phyloP scores from a whole-genome alignment of 2,329 filamentous ascomycete genomes.

The Aspergillus pseudotamarii region DNA sequence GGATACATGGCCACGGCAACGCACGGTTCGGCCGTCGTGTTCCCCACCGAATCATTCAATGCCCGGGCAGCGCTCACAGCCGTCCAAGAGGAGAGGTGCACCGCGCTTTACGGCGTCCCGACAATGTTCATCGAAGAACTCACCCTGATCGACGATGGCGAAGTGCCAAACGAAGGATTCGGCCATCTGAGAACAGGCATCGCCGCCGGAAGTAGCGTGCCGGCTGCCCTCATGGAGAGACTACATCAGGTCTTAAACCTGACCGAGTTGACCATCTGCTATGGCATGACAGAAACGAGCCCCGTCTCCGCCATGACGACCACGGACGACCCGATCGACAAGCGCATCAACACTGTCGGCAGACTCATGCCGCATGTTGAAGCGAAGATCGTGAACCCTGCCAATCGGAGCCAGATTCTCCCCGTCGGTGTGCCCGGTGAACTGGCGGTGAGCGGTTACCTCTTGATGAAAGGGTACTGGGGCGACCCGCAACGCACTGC shows the following conservation, averaged over 20 bases:
- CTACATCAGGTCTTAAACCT: conserved; percentile 76
- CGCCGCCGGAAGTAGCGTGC: conserved; percentile 83
- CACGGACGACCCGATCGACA: conserved; percentile 72
- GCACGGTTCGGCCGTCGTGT: conserved; percentile 76
- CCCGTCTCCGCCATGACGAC: conserved; percentile 74
- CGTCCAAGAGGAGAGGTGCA: conserved; percentile 65
- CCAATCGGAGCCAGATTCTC: conserved; percentile 62
- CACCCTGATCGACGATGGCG: conserved; percentile 67
- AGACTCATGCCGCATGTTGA: conserved; percentile 79
- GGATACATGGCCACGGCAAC: conserved; percentile 97
- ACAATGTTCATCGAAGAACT: conserved; percentile 95
- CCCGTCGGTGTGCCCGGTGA: conserved; percentile 73
- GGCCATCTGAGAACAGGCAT: conserved; percentile 81
- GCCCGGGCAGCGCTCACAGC: conserved; percentile 69
- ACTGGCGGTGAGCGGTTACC: conserved; percentile 79
- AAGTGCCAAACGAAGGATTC: conserved; percentile 57
- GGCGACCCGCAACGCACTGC: conserved; percentile 69
- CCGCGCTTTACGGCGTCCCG: conserved; percentile 81
- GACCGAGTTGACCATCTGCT: conserved; percentile 85
- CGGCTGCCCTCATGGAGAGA: conserved; percentile 68
- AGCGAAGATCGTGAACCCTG: conserved; percentile 74
- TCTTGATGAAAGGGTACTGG: conserved; percentile 91
- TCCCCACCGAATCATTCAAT: conserved; percentile 86
- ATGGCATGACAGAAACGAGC: conserved; percentile 93
- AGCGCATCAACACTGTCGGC: conserved; percentile 76